These are phyloP conservation scores for Zymoseptoria ardabiliae DNA, from an alignment of 2,329 filamentous ascomycete genomes.

Conservation along the genomic window DNA sequence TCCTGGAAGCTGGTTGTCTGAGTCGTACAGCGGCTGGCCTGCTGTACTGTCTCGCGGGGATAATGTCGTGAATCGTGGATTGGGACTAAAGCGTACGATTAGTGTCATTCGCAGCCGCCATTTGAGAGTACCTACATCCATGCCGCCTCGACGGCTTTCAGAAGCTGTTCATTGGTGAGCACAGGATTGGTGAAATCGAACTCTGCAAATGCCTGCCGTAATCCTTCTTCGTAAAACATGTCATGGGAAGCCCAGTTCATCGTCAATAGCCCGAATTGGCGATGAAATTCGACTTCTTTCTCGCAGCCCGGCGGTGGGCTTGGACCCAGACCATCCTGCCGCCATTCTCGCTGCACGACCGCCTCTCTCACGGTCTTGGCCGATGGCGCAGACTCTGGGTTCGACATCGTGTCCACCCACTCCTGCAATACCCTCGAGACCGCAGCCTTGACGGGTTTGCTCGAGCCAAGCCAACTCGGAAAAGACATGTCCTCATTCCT, in stretches of 20 bases:
- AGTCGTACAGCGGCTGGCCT: too few species aligned
- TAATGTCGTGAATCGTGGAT: not conserved
- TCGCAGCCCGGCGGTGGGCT: constrained; percentile 5
- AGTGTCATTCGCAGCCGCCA: not conserved
- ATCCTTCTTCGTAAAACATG: not conserved
- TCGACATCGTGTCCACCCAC: constrained; percentile 3
- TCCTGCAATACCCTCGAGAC: constrained; percentile 1
- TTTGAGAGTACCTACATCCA: not conserved
- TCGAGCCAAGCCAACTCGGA: constrained; percentile 1
- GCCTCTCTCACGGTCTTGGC: constrained; percentile 1
- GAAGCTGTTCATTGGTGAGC: not conserved
- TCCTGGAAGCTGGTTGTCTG: too few species aligned
- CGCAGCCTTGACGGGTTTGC: not conserved
- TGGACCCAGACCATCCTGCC: not conserved
- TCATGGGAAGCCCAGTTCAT: not conserved
- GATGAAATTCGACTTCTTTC: constrained; percentile 7
- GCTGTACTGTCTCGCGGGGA: not conserved
- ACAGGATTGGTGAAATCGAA: not conserved
- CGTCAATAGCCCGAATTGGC: constrained; percentile 2
- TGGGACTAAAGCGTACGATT: not conserved
- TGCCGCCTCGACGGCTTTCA: not conserved
- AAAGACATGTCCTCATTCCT: not conserved
- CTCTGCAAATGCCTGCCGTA: constrained; percentile 1
- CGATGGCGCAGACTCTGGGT: constrained; percentile 2
- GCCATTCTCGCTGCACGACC: not conserved